These are phyloP conservation scores for Psophocarpus tetragonolobus DNA, from an alignment of 306 rosid genomes.

Conservation along the genomic window DNA sequence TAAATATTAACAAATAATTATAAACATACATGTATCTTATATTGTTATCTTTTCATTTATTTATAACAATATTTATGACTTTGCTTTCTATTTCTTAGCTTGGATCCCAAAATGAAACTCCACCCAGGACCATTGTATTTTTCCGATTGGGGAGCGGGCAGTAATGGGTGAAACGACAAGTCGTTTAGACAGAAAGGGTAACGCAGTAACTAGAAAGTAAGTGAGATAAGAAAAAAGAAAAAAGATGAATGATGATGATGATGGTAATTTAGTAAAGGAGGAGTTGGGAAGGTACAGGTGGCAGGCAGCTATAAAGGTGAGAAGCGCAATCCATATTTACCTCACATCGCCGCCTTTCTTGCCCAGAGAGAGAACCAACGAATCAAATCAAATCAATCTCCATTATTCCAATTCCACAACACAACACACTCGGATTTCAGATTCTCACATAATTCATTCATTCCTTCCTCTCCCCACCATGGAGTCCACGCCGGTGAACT, in stretches of 20 bases:
- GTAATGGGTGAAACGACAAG: background rate
- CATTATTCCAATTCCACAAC: background rate
- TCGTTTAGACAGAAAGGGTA: background rate
- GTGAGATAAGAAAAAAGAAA: too few relatives aligned
- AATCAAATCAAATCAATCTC: background rate
- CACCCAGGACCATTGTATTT: too few relatives aligned
- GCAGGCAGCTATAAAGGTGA: slow-evolving; percentile 28
- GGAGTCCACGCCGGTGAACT: slow-evolving; percentile 84
- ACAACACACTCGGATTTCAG: slow-evolving; percentile 11
- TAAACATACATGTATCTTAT: too few relatives aligned
- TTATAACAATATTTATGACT: too few relatives aligned
- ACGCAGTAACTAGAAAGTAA: background rate
- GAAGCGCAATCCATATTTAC: slow-evolving; percentile 37
- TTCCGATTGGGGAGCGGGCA: background rate
- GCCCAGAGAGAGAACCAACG: background rate
- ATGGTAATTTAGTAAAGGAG: background rate
- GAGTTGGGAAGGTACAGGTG: slow-evolving; percentile 29
- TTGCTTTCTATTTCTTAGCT: too few relatives aligned
- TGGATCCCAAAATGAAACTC: background rate
- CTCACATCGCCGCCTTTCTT: slow-evolving; percentile 59
- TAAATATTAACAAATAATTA: too few relatives aligned
- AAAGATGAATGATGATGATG: too few relatives aligned
- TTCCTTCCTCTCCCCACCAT: background rate
- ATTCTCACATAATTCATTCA: background rate
- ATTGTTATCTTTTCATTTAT: too few relatives aligned